Evolutionary conservation across 768 basidiomycete genomes (phyloP).

Genomic region (Amanita polypyramis): DNA sequence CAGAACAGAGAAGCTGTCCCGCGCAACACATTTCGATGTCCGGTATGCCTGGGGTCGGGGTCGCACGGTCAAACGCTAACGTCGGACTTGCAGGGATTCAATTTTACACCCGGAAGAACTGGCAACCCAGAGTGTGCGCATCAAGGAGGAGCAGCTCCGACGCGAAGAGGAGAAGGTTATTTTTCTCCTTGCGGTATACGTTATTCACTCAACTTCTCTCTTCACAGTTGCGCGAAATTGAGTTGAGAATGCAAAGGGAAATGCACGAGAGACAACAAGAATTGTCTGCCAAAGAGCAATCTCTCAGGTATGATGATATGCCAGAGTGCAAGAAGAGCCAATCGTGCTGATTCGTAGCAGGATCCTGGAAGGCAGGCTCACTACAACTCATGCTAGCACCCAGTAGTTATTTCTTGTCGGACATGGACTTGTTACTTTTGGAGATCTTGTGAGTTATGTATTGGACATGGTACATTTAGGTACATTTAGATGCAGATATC

Average conservation of each 20-base stretch:
- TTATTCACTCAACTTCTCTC: conserved; percentile 3
- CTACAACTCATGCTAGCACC: conserved; percentile 13
- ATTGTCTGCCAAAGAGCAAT: conserved; percentile 78
- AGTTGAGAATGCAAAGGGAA: conserved; percentile 78
- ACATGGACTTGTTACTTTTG: neutral
- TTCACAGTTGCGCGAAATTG: conserved; percentile 67
- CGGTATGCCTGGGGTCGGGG: conserved; percentile 23
- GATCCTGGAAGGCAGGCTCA: conserved; percentile 21
- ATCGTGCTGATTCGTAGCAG: conserved; percentile 10
- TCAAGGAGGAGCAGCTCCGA: conserved; percentile 87
- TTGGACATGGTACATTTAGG: neutral
- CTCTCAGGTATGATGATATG: conserved; percentile 40
- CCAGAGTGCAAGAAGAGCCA: neutral
- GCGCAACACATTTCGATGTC: conserved; percentile 49
- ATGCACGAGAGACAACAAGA: conserved; percentile 84
- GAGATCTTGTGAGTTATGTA: neutral
- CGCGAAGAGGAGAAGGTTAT: conserved; percentile 75
- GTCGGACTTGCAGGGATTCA: conserved; percentile 33
- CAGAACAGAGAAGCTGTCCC: conserved; percentile 81
- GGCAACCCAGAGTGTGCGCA: conserved; percentile 72
- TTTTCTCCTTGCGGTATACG: neutral
- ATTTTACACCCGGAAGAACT: conserved; percentile 81
- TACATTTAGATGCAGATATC: too few species aligned
- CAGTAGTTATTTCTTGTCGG: neutral
- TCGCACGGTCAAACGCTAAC: neutral